Evolutionary conservation across 106 monocot genomes (phyloP), one percentile per base, ranked within the genome.

Genomic region (Cymbidium sinense): DNA sequence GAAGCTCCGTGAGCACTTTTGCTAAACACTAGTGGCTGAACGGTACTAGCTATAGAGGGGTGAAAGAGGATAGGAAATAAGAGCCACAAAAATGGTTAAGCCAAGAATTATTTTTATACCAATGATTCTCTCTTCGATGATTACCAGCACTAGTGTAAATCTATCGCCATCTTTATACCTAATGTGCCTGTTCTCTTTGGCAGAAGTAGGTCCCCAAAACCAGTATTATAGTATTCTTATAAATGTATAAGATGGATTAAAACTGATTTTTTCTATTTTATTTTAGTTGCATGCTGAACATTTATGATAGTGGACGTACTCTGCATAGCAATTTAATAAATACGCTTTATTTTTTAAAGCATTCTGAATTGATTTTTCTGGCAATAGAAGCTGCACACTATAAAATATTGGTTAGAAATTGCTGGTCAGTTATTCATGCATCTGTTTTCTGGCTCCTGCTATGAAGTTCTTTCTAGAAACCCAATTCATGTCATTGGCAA

Each of bases 401-500:
- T 65, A 39, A 67, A 31, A 67, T 67, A 67, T 67, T 33, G 33
- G 67, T 31, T 67, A 31, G 23, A 67, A 33, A 67, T 67, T 67
- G 15, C 67, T 67, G 19, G 21, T 54, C 25, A 54, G 8, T 35
- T 73, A 44, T 74, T 74, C 44, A 27, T 47, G 11, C 28, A 25
- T 64, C 41, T 64, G 18, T 55, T 61, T 76, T 61, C 31, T 36
- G 19, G 12, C 79, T 75, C 64, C 71, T 83, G 78, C 43, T 73
- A 20, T 77, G 17, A 84, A 96, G 96, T 96, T 70, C 90, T 96
- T 35, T 96, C 96, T 62, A 79, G 84, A 70, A 96, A 94, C 55
- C 96, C 96, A 31, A 85, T 96, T 79, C n/a, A 77, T 81, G 80
- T 82, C 50, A 88, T 96, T 77, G 91, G 88, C 23, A 77, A 76